A percentile compares a stretch with the other conserved stretches of the same genome.
phyloP scores from a whole-genome alignment of 257 asterid genomes.

The Anisodus tanguticus region DNA sequence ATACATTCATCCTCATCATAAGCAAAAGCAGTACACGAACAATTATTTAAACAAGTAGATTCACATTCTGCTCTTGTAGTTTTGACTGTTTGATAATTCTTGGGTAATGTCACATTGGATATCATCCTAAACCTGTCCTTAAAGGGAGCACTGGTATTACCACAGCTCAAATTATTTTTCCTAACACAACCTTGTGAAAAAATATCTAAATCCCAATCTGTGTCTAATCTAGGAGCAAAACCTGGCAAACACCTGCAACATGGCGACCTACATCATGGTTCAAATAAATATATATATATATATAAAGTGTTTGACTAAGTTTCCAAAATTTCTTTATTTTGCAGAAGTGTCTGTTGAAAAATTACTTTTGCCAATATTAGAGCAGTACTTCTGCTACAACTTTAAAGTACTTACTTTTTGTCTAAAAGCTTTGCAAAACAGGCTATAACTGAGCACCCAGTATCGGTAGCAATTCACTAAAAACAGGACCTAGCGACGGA shows the following conservation, averaged over 20 bases:
- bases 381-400: too few relatives aligned
- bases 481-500: too few relatives aligned
- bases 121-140: not conserved
- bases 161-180: not conserved
- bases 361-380: too few relatives aligned
- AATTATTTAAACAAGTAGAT: not conserved
- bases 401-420: too few relatives aligned
- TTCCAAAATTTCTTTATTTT: too few relatives aligned
- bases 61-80: not conserved
- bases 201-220: not conserved
- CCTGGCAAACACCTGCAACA: not conserved
- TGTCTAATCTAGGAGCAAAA: not conserved
- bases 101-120: not conserved
- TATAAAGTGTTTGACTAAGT: too few relatives aligned
- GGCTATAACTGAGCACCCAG: too few relatives aligned
- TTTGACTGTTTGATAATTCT: not conserved
- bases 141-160: not conserved
- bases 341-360: too few relatives aligned
- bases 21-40: not conserved
- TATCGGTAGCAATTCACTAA: too few relatives aligned
- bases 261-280: too few relatives aligned
- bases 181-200: slow-evolving; percentile 1
- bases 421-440: too few relatives aligned
- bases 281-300: too few relatives aligned
- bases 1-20: not conserved